A percentile compares a stretch with the other conserved stretches of the same genome.
These are phyloP conservation scores for Ceratocystis ficicola DNA, from an alignment of 2,329 filamentous ascomycete species.

Conservation along the genomic window DNA sequence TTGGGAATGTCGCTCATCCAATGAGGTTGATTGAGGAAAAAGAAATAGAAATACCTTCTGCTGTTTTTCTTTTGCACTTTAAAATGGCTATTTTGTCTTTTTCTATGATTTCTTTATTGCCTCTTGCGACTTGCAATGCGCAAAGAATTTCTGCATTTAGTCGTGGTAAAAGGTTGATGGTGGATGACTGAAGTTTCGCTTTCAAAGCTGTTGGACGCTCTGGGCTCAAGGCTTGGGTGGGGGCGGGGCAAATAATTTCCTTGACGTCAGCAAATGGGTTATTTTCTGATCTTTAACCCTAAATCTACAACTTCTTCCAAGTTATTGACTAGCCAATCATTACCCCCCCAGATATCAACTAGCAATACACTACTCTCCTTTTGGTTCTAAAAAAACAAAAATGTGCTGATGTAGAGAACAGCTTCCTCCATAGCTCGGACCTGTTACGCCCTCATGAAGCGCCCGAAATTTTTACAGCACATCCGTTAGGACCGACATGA, in stretches of 20 bases:
- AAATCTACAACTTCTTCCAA: not conserved
- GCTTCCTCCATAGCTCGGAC: not conserved
- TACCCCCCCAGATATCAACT: not conserved
- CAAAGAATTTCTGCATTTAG: not conserved
- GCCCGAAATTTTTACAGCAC: not conserved
- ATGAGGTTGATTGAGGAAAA: not conserved
- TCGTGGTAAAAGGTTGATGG: not conserved
- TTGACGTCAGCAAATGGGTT: slow-evolving; percentile 6
- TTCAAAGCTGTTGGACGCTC: not conserved
- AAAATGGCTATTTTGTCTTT: not conserved
- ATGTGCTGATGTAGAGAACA: no score
- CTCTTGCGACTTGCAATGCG: not conserved
- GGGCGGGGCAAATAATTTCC: slow-evolving; percentile 6
- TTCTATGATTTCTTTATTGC: not conserved
- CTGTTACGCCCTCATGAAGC: not conserved
- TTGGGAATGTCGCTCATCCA: not conserved
- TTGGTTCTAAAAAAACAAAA: no score
- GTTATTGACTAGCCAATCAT: not conserved
- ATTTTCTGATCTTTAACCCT: not conserved
- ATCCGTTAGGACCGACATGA: not conserved
- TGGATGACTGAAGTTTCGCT: not conserved
- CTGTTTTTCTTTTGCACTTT: not conserved
- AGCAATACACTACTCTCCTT: no score
- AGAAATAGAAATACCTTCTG: slow-evolving; percentile 9
- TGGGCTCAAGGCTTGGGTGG: slow-evolving; percentile 2